These are phyloP conservation scores for Arthrobotrys sinensis DNA, from an alignment of 2,329 filamentous ascomycete genomes.

Conservation along the genomic window DNA sequence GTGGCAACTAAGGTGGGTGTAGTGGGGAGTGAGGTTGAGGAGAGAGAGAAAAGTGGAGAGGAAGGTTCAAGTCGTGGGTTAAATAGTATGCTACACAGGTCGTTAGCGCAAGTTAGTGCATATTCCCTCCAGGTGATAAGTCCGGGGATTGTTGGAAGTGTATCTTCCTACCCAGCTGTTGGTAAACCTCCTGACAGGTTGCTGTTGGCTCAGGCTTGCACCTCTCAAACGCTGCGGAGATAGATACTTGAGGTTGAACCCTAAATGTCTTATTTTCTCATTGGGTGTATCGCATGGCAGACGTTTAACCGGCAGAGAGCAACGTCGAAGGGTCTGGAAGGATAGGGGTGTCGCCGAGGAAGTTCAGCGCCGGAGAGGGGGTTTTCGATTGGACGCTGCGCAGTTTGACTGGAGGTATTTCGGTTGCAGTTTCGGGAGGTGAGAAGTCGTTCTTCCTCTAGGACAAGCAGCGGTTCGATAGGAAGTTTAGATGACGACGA, in stretches of 20 bases:
- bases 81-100: constrained; percentile 11
- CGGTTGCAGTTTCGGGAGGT: constrained; percentile 9
- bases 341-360: constrained; percentile 9
- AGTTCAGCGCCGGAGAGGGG: constrained; percentile 3
- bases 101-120: constrained; percentile 6
- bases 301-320: not conserved
- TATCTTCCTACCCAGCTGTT: constrained; percentile 1
- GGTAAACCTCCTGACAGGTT: constrained; percentile 22
- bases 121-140: constrained; percentile 2
- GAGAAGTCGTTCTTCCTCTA: not conserved
- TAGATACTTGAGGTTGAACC: not conserved
- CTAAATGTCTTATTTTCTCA: constrained; percentile 13
- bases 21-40: constrained; percentile 28
- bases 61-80: not conserved
- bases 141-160: constrained; percentile 2
- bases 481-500: not conserved
- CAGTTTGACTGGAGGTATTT: constrained; percentile 26
- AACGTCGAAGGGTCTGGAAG: constrained; percentile 37
- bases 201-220: constrained; percentile 12
- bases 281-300: constrained; percentile 15
- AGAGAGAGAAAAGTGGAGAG: constrained; percentile 20
- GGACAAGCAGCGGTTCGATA: not conserved
- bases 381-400: constrained; percentile 28
- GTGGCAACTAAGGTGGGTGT: constrained; percentile 26
- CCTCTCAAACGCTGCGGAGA: not conserved